Conservation (phyloP, 1,284 basidiomycete genomes). For the Microstroma glucosiphilum region DNA sequence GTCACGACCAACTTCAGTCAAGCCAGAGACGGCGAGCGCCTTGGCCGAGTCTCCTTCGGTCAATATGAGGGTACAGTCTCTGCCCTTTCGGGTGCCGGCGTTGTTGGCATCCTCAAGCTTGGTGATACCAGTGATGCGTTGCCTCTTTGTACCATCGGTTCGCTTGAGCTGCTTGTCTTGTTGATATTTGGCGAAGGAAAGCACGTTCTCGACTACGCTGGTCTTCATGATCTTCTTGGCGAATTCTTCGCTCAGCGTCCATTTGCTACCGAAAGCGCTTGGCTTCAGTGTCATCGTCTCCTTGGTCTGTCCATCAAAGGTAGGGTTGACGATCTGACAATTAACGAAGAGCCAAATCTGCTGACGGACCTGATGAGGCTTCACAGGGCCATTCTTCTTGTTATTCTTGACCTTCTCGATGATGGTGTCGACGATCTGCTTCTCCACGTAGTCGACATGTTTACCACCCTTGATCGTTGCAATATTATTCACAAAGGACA, state of each 20-base stretch:
- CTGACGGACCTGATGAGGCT: slow-evolving; percentile 86
- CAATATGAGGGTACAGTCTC: slow-evolving; percentile 86
- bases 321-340: slow-evolving; percentile 91
- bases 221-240: slow-evolving; percentile 82
- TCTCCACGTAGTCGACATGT: slow-evolving; percentile 79
- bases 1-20: slow-evolving; percentile 90
- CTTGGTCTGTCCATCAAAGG: slow-evolving; percentile 99
- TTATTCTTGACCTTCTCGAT: slow-evolving; percentile 83
- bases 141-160: slow-evolving; percentile 86
- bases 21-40: slow-evolving; percentile 85
- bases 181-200: slow-evolving; percentile 94
- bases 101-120: slow-evolving; percentile 98
- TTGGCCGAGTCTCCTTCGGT: slow-evolving; percentile 99
- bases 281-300: slow-evolving; percentile 84
- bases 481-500: slow-evolving; percentile 94
- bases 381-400: slow-evolving; percentile 78
- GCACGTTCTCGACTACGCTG: slow-evolving; percentile 81
- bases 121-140: slow-evolving; percentile 71
- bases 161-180: slow-evolving; percentile 93
- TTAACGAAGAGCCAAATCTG: slow-evolving; percentile 99
- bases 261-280: slow-evolving; percentile 82
- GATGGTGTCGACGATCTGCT: slow-evolving; percentile 73
- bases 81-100: slow-evolving; percentile 72
- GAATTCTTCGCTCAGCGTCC: slow-evolving; percentile 85
- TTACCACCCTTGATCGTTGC: slow-evolving; percentile 95